Conservation (phyloP, 192 early-diverging fungal genomes). For the Backusella psychrophila region DNA sequence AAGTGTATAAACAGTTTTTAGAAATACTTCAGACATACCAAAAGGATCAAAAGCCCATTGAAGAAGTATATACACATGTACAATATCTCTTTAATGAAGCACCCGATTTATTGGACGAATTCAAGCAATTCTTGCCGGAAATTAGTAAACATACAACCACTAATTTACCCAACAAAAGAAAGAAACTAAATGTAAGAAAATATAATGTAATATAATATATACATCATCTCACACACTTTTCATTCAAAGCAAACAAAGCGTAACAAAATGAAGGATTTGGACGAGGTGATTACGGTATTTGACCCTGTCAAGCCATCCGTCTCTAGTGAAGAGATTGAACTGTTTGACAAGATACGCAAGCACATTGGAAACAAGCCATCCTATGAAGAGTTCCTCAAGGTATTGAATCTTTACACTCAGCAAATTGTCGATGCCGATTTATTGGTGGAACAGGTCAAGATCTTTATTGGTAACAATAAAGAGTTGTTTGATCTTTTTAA, state of each 20-base stretch:
- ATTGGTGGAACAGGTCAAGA: conserved; percentile 82
- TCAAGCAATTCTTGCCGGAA: conserved; percentile 98
- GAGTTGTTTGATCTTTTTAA: conserved; percentile 98
- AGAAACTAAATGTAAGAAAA: neutral
- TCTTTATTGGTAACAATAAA: conserved; percentile 77
- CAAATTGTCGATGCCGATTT: conserved; percentile 85
- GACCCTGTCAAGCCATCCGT: conserved; percentile 36
- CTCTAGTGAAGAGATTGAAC: conserved; percentile 81
- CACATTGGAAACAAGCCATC: conserved; percentile 83
- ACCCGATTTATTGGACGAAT: conserved; percentile 92
- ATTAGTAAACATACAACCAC: conserved; percentile 57
- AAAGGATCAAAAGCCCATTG: conserved; percentile 92
- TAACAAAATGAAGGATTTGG: conserved; percentile 20
- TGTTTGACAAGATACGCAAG: conserved; percentile 91
- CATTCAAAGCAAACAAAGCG: conserved; percentile 10
- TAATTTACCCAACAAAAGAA: conserved; percentile 16
- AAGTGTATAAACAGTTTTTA: conserved; percentile 96
- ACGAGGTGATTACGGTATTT: neutral
- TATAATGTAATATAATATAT: neutral
- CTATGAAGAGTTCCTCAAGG: conserved; percentile 96
- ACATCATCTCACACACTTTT: neutral
- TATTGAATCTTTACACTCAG: conserved; percentile 92
- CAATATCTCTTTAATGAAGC: conserved; percentile 82
- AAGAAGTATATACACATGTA: conserved; percentile 96
- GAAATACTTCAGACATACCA: conserved; percentile 98